Evolutionary conservation across 2,329 filamentous ascomycete species (phyloP).

Genomic region (Mariannaea elegans): DNA sequence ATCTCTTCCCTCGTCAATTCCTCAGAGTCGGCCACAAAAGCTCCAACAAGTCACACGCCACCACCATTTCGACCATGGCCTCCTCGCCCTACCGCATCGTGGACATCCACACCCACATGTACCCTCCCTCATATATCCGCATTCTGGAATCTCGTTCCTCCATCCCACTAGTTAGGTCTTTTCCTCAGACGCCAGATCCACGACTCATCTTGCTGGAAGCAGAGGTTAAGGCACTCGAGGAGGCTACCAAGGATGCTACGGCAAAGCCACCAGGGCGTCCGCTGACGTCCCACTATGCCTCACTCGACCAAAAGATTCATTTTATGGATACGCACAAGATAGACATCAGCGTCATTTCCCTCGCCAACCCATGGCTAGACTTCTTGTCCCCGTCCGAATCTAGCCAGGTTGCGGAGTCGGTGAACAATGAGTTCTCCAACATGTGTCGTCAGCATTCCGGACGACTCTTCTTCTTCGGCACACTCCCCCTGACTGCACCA

Average conservation of each 20-base stretch:
- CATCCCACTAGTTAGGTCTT: conserved; percentile 77
- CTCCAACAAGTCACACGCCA: background rate
- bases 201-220: conserved; percentile 72
- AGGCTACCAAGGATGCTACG: conserved; percentile 61
- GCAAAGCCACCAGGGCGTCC: conserved; percentile 77
- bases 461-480: conserved; percentile 83
- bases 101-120: conserved; percentile 77
- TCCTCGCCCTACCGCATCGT: conserved; percentile 56
- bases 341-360: conserved; percentile 82
- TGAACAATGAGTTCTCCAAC: conserved; percentile 81
- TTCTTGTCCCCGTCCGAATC: conserved; percentile 74
- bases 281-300: conserved; percentile 84
- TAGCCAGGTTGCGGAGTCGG: conserved; percentile 66
- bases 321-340: conserved; percentile 92
- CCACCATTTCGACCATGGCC: conserved; percentile 41
- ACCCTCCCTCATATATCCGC: conserved; percentile 69
- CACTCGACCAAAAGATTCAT: conserved; percentile 78
- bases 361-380: conserved; percentile 95
- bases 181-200: conserved; percentile 63
- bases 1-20: background rate
- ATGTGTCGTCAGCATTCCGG: conserved; percentile 74
- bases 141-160: conserved; percentile 66
- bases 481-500: conserved; percentile 78
- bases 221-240: conserved; percentile 57
- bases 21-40: background rate